Base-by-base conservation (phyloP, 2,329 filamentous ascomycete species). In the Phoma sp. region DNA sequence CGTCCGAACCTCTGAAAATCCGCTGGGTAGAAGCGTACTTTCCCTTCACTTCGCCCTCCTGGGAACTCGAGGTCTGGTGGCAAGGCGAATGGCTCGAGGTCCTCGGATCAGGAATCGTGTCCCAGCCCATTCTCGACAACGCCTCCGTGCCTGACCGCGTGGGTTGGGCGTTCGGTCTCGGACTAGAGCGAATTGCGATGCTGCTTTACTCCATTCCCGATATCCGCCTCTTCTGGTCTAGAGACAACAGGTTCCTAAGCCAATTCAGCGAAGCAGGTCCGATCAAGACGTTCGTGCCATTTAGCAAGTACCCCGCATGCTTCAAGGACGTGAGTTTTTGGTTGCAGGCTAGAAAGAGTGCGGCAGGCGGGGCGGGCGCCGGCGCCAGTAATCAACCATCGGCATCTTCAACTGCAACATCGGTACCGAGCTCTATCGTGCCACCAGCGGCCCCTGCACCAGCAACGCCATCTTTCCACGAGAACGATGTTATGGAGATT, bases 21-120 rank as follows among this genome's bases (percentile, higher is more conserved):
- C 86, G 95, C 62, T 99, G 95, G 95, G 88, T 98, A 7, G 93
- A 97, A 75, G 92, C 95, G 1, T 98, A 95, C 77, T 99, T 99
- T 77, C 95, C 95, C 32, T 98, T 98, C 74, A 99, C 95, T 0
- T 93, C 88, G 53, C 95, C 95, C 0, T 95, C 90, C 6, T 99
- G 92, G 90, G 95, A 99, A 74, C 83, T 99, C 20, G 95, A 99
- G 72, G 92, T 99, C 9, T 93, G 91, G 80, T 97, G 93, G 84
- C 88, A 89, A 63, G 93, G 91, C 25, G 90, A 96, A 72, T 99
- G 95, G 95, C 87, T 99, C 28, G 95, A 99, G 77, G 87, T 98
- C 4, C 83, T 99, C 1, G 95, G 95, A n/a, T 96, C 89, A 66
- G 95, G 95, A 29, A 86, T 99, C 29, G 88, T 95, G 34, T 87